Percentiles rank a stretch among this genome's conserved stretches.
Evolutionary conservation across 176 grass and related monocot genomes (phyloP).

Genomic region (Eleusine indica): DNA sequence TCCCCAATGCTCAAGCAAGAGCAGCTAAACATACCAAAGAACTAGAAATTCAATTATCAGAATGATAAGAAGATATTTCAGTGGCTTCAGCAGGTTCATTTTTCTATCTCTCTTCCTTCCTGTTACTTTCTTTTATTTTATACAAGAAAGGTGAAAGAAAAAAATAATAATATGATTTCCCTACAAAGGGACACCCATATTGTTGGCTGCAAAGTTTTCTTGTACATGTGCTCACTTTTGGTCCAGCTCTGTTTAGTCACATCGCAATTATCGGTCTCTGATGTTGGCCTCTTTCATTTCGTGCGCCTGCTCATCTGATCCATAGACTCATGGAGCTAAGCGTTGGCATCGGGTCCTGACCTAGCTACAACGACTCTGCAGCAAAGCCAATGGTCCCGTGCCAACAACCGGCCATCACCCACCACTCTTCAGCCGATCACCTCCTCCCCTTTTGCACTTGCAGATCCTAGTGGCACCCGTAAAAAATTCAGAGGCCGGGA

Average conservation of each 20-base stretch:
- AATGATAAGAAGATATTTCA: too few species aligned
- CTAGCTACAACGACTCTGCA: not conserved
- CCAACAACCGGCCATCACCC: conserved; percentile 22
- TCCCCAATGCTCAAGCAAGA: too few species aligned
- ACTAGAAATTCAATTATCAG: too few species aligned
- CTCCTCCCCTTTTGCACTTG: not conserved
- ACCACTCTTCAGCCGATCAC: not conserved
- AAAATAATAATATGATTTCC: too few species aligned
- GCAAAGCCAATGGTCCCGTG: conserved; percentile 40
- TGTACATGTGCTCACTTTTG: not conserved
- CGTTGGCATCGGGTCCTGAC: conserved; percentile 5
- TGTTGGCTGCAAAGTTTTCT: not conserved
- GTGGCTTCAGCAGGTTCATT: too few species aligned
- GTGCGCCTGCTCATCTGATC: conserved; percentile 8
- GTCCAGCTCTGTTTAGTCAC: conserved; percentile 12
- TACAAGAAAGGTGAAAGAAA: too few species aligned
- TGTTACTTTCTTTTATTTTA: too few species aligned
- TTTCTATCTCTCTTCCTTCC: too few species aligned
- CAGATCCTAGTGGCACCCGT: conserved; percentile 16
- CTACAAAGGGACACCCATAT: too few species aligned
- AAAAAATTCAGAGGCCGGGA: conserved; percentile 48
- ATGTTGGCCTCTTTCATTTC: conserved; percentile 8
- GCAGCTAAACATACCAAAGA: too few species aligned
- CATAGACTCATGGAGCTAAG: conserved; percentile 1
- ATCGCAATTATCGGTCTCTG: conserved; percentile 13